Conservation (phyloP, 148 eudicot species). For the Polygonum aviculare region DNA sequence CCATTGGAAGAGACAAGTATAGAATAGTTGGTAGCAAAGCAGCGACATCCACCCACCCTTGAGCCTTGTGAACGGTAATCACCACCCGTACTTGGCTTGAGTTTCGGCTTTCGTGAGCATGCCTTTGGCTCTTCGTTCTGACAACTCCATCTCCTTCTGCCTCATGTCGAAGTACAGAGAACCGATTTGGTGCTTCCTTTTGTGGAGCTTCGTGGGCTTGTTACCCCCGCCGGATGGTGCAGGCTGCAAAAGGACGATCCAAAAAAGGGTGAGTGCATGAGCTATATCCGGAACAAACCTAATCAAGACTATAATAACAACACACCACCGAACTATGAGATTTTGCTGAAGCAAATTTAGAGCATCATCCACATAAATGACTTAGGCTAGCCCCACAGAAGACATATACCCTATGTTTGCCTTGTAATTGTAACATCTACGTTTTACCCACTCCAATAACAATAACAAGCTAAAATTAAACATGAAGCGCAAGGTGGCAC, state of each 20-base stretch:
- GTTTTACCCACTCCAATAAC: background rate
- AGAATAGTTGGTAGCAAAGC: background rate
- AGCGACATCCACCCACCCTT: background rate
- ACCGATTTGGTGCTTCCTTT: constrained; percentile 93
- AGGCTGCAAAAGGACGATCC: constrained; percentile 33
- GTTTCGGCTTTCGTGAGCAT: constrained; percentile 96
- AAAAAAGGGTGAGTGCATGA: background rate
- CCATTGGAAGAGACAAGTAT: background rate
- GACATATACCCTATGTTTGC: no score
- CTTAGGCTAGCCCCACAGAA: no score
- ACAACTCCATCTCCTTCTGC: constrained; percentile 74
- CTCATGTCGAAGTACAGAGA: constrained; percentile 70
- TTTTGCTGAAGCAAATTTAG: no score
- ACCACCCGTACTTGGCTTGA: constrained; percentile 57
- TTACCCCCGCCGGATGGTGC: constrained; percentile 46
- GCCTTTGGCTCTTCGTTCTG: constrained; percentile 77
- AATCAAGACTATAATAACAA: background rate
- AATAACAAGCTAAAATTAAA: background rate
- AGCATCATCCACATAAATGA: no score
- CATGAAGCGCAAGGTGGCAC: background rate
- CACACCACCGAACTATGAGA: no score
- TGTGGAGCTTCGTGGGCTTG: constrained; percentile 78
- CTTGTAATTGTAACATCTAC: background rate
- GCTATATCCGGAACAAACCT: background rate
- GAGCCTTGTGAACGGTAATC: background rate